Evolutionary conservation across 306 rosid species (phyloP).

Genomic region (Sicyos edulis): DNA sequence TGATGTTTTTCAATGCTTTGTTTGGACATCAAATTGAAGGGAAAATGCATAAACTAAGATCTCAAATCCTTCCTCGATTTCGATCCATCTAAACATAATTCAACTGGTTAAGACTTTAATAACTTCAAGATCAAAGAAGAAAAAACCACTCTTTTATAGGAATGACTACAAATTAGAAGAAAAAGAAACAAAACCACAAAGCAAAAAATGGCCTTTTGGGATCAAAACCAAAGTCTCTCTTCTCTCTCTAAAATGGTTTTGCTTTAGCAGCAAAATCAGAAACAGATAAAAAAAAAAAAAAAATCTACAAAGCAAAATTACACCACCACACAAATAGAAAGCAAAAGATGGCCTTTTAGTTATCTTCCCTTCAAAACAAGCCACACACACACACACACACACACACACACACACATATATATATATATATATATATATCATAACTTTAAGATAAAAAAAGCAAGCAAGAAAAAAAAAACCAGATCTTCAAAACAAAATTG

Average conservation of each 20-base stretch:
- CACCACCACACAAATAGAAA: background rate
- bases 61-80: too few species aligned
- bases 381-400: too few species aligned
- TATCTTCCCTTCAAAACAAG: background rate
- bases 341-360: background rate
- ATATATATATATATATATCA: too few species aligned
- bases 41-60: too few species aligned
- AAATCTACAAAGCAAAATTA: conserved; percentile 36
- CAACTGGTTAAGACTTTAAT: too few species aligned
- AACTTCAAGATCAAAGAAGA: background rate
- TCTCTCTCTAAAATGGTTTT: conserved; percentile 26
- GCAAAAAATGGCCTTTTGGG: background rate
- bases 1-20: too few species aligned
- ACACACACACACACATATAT: too few species aligned
- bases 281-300: conserved; percentile 6
- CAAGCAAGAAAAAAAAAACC: too few species aligned
- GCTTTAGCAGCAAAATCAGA: conserved; percentile 49
- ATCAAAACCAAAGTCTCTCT: background rate
- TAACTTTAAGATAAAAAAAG: background rate
- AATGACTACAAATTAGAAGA: too few species aligned
- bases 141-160: background rate
- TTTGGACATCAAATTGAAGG: too few species aligned
- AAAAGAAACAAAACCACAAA: too few species aligned
- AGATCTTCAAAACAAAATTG: background rate
- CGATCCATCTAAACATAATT: too few species aligned